Evolutionary conservation across 2,329 filamentous ascomycete genomes (phyloP).

Genomic region (Chalaropsis thielavioides): DNA sequence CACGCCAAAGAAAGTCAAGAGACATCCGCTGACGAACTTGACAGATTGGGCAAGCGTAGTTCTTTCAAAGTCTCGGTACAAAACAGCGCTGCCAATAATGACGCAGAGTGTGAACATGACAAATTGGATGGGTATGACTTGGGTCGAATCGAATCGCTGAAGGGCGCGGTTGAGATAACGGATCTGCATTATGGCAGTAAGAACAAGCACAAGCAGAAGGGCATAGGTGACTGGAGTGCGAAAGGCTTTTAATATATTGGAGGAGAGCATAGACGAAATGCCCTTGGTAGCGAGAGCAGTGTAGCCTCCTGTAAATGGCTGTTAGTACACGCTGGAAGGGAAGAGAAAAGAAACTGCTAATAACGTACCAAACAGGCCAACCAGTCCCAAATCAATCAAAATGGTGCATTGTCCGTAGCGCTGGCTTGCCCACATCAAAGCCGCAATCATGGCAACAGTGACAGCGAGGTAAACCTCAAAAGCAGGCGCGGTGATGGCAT

Average conservation of each 20-base stretch:
- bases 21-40: slow-evolving; percentile 83
- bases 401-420: slow-evolving; percentile 76
- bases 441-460: slow-evolving; percentile 56
- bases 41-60: slow-evolving; percentile 56
- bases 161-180: slow-evolving; percentile 82
- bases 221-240: slow-evolving; percentile 85
- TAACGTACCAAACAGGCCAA: slow-evolving; percentile 72
- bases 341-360: neutral
- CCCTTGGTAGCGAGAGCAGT: slow-evolving; percentile 96
- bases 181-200: slow-evolving; percentile 88
- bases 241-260: slow-evolving; percentile 75
- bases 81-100: slow-evolving; percentile 79
- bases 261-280: slow-evolving; percentile 85
- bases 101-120: slow-evolving; percentile 93
- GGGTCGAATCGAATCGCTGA: slow-evolving; percentile 89
- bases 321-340: neutral
- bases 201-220: slow-evolving; percentile 62
- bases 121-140: slow-evolving; percentile 96
- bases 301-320: slow-evolving; percentile 53
- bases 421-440: slow-evolving; percentile 69
- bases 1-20: slow-evolving; percentile 89
- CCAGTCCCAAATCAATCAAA: slow-evolving; percentile 80
- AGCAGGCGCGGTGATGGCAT: slow-evolving; percentile 70
- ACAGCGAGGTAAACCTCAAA: slow-evolving; percentile 84
- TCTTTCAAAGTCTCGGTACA: slow-evolving; percentile 90